Conservation (phyloP, 1,284 basidiomycete genomes). For the Cystobasidium slooffiae region DNA sequence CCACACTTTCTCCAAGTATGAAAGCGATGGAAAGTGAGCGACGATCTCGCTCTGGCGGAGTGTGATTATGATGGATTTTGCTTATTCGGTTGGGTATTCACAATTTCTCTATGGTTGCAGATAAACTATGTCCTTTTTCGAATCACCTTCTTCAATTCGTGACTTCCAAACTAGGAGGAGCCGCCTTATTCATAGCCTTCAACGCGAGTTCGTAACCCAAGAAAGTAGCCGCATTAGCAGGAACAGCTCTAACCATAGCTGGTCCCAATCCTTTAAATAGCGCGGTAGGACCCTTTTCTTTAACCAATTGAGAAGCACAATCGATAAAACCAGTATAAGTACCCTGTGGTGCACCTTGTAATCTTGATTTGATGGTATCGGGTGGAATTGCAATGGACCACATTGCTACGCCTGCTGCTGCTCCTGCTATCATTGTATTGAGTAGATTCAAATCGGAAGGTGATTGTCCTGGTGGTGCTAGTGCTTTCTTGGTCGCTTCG, state of each 20-base stretch:
- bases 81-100: too few species aligned
- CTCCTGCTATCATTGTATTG: slow-evolving; percentile 89
- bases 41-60: too few species aligned
- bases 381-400: slow-evolving; percentile 94
- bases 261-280: slow-evolving; percentile 98
- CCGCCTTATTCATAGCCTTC: slow-evolving; percentile 35
- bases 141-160: slow-evolving; percentile 7
- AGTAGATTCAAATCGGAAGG: slow-evolving; percentile 82
- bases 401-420: slow-evolving; percentile 95
- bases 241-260: slow-evolving; percentile 73
- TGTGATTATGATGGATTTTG: too few species aligned
- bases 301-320: slow-evolving; percentile 88
- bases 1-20: too few species aligned
- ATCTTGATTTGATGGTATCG: slow-evolving; percentile 89
- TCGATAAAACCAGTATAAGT: slow-evolving; percentile 94
- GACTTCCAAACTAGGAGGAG: slow-evolving; percentile 26
- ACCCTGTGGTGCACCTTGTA: slow-evolving; percentile 95
- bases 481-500: slow-evolving; percentile 84
- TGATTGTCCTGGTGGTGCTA: slow-evolving; percentile 77
- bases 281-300: slow-evolving; percentile 83
- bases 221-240: slow-evolving; percentile 94
- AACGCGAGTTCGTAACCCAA: slow-evolving; percentile 62
- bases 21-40: too few species aligned
- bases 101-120: too few species aligned
- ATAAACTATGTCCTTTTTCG: not conserved